Evolutionary conservation across 1,139 yeast genomes (phyloP).

Genomic region (Torulaspora globosa): DNA sequence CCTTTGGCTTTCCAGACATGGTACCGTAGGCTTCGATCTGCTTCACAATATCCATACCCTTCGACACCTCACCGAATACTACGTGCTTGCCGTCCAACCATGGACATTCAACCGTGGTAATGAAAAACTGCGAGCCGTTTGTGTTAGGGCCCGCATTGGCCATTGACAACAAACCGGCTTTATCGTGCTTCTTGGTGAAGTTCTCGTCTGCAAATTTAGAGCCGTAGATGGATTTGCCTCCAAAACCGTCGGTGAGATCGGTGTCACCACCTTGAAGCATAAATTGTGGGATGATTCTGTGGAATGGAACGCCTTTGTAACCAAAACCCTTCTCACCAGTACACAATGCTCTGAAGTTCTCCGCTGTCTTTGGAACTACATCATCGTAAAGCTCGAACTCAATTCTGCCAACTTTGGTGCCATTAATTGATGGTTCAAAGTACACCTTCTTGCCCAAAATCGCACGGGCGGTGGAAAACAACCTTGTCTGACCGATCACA

Average conservation of each 20-base stretch:
- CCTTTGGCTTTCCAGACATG: constrained; percentile 65
- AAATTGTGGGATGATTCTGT: constrained; percentile 88
- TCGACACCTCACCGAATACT: constrained; percentile 90
- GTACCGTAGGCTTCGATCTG: constrained; percentile 75
- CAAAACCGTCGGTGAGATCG: constrained; percentile 88
- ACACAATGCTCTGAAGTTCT: constrained; percentile 65
- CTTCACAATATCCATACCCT: constrained; percentile 79
- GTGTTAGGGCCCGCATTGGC: constrained; percentile 97
- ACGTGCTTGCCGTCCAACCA: constrained; percentile 97
- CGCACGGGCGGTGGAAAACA: constrained; percentile 28
- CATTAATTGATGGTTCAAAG: constrained; percentile 84
- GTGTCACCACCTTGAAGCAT: constrained; percentile 99
- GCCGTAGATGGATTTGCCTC: constrained; percentile 95
- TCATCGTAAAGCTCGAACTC: constrained; percentile 80
- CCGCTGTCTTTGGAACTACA: constrained; percentile 89
- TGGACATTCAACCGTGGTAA: constrained; percentile 83
- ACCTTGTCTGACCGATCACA: constrained; percentile 19
- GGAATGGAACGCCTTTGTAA: constrained; percentile 81
- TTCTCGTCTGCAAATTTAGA: constrained; percentile 84
- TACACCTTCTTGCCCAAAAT: constrained; percentile 57
- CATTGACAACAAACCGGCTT: constrained; percentile 87
- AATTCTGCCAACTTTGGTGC: constrained; percentile 64
- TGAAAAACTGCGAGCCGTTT: constrained; percentile 93
- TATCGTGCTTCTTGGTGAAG: constrained; percentile 73
- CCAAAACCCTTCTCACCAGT: constrained; percentile 62